Evolutionary conservation across 2,329 filamentous ascomycete genomes (phyloP), one percentile per base, ranked within the genome.

Genomic region (Fusarium sp.): DNA sequence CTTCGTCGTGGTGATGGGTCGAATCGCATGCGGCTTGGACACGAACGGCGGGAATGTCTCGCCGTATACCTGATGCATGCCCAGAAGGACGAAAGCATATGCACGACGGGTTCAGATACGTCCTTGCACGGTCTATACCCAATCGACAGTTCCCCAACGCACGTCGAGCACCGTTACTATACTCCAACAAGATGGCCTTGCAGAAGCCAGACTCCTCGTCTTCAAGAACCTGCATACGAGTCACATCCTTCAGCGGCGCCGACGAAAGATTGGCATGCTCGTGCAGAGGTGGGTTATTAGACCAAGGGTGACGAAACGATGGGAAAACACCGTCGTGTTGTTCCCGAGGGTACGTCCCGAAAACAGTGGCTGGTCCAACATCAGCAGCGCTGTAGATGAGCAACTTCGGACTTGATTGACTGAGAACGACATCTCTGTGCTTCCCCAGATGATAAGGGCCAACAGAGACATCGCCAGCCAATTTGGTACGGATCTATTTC

Each of bases 331-430:
- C 31, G 3, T 7, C 13, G 7, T 48, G 20, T 24, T 39, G 8
- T n/a, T 36, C 28, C 6, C 34, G 40, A 10, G 62, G 62, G 26
- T 65, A 65, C 6, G 46, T 60, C 11, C 62, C 62, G 15, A 65
- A 65, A 4, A 65, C 46, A n/a, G 60, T 65, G 14, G 53, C 45
- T 39, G 60, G 60, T 15, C 61, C 61, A 22, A 59, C 34, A 17
- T 59, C 53, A 2, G 60, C 46, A 39, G 43, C 42, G 24, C 31
- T 53, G 5, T 65, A 51, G 10, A 65, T 48, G 36, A 65, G 34
- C 10, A 65, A 3, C 20, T 45, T 45, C 1, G 62, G 61, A 3
- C 34, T 60, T n/a, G 60, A 65, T n/a, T 48, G 40, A 17, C 62
- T 43, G n/a, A 65, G 40, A 6, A 60, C 13, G 4, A 48, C 43